Conservation (phyloP, 768 basidiomycete genomes). For the Leccinum ochraceum region DNA sequence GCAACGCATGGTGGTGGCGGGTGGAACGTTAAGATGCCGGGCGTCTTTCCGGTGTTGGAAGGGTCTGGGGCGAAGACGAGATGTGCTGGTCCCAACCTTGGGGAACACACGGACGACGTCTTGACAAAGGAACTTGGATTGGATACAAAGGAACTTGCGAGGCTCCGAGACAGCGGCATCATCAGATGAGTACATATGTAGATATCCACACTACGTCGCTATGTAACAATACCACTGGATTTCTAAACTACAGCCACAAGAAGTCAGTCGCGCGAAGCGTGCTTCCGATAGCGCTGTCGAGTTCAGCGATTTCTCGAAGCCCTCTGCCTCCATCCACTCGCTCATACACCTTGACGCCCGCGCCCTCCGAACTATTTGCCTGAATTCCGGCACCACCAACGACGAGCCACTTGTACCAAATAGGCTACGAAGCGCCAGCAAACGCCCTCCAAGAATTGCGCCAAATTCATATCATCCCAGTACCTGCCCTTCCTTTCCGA, state of each 20-base stretch:
- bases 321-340: slow-evolving; percentile 57
- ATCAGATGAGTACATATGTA: slow-evolving; percentile 30
- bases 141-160: slow-evolving; percentile 36
- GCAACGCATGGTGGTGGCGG: slow-evolving; percentile 38
- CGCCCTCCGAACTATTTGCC: slow-evolving; percentile 55
- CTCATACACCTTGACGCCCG: slow-evolving; percentile 73
- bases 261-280: slow-evolving; percentile 38
- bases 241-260: slow-evolving; percentile 32
- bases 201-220: too few relatives aligned
- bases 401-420: slow-evolving; percentile 51
- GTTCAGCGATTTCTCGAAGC: slow-evolving; percentile 52
- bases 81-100: slow-evolving; percentile 74
- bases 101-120: slow-evolving; percentile 55
- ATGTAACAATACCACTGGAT: neutral
- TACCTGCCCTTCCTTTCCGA: too few relatives aligned
- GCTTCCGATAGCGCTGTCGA: slow-evolving; percentile 37
- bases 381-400: slow-evolving; percentile 52
- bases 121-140: slow-evolving; percentile 46
- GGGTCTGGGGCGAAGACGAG: slow-evolving; percentile 56
- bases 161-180: slow-evolving; percentile 42
- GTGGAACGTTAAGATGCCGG: slow-evolving; percentile 70
- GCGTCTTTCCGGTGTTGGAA: slow-evolving; percentile 62
- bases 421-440: too few relatives aligned
- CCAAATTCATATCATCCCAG: too few relatives aligned
- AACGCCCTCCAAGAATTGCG: too few relatives aligned